Base-by-base conservation (phyloP, 352 stramenopile genomes). In the Globisporangium paroecandrum region DNA sequence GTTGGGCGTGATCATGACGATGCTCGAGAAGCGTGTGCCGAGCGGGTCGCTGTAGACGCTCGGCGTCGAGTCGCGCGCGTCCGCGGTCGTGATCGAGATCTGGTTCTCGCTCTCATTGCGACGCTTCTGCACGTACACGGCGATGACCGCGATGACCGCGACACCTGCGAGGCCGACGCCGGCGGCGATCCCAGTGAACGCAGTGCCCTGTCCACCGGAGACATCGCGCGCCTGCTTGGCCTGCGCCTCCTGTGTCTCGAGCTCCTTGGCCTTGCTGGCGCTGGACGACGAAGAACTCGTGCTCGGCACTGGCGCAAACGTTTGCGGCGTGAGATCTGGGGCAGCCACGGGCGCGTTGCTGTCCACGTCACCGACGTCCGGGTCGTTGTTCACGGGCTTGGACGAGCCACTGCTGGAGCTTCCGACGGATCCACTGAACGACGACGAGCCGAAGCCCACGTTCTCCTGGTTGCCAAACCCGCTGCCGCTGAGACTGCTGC, bases 1-100 rank as follows among this genome's bases (percentile, higher is more conserved):
- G 64, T 91, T 90, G 59, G 85, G 85, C 51, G 85, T 91, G 75
- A 93, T 89, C 85, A 93, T 93, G 69, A 93, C 85, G 66, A 93
- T 93, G 67, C 85, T 93, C n/a, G 81, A 90, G 75, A 88, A 93
- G 46, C 85, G 85, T 66, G 85, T 93, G 53, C 78, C 82, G 24
- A 93, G 67, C 25, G 85, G 85, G 64, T 93, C 85, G 67, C 84
- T 86, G 72, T 91, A 91, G 46, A 93, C 83, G 57, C 85, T 93
- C 24, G 68, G 68, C 43, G 77, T 76, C 6, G 82, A 91, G 53
- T 62, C 73, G 36, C 80, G 81, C 32, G 57, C 73, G 43, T 79
- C 82, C 1, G 73, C 72, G 6, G 76, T 69, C 2, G 81, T 78
- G 10, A 79, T 75, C 15, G 77, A 78, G 61, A 72, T 71, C 72